phyloP scores from a whole-genome alignment of 2,329 filamentous ascomycete genomes.

The Cytospora piceae region DNA sequence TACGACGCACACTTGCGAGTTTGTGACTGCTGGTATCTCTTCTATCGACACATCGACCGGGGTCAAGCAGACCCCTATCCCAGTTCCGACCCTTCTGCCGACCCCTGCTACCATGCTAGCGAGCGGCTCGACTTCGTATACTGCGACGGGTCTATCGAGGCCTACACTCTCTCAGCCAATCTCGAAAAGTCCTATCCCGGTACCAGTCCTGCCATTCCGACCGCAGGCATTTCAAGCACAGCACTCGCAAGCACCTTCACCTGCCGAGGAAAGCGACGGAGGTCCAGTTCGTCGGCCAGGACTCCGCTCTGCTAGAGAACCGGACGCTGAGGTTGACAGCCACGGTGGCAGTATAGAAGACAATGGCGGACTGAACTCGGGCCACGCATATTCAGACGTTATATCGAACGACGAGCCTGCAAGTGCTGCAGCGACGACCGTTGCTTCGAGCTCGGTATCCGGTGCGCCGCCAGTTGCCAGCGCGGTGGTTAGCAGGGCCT shows the following conservation, averaged over 20 bases:
- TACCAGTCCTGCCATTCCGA: not conserved
- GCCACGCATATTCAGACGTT: too few relatives aligned
- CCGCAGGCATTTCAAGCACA: not conserved
- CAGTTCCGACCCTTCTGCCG: not conserved
- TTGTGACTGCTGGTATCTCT: not conserved
- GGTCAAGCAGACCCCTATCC: conserved; percentile 8
- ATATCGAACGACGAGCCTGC: too few relatives aligned
- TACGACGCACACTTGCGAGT: not conserved
- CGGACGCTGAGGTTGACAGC: too few relatives aligned
- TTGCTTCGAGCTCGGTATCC: not conserved
- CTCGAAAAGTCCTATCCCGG: conserved; percentile 11
- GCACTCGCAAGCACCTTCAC: not conserved
- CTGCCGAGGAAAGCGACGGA: not conserved
- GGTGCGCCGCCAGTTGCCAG: not conserved
- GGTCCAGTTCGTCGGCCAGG: too few relatives aligned
- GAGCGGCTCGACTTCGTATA: not conserved
- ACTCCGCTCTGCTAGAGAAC: too few relatives aligned
- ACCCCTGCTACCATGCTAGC: too few relatives aligned
- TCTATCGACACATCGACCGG: not conserved
- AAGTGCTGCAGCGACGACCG: not conserved
- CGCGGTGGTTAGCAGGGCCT: not conserved
- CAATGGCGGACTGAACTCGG: too few relatives aligned
- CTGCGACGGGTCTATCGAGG: not conserved
- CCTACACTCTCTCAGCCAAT: not conserved
- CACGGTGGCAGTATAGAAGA: too few relatives aligned